Evolutionary conservation across 2,329 filamentous ascomycete genomes (phyloP).

Genomic region (Fusarium armeniacum): DNA sequence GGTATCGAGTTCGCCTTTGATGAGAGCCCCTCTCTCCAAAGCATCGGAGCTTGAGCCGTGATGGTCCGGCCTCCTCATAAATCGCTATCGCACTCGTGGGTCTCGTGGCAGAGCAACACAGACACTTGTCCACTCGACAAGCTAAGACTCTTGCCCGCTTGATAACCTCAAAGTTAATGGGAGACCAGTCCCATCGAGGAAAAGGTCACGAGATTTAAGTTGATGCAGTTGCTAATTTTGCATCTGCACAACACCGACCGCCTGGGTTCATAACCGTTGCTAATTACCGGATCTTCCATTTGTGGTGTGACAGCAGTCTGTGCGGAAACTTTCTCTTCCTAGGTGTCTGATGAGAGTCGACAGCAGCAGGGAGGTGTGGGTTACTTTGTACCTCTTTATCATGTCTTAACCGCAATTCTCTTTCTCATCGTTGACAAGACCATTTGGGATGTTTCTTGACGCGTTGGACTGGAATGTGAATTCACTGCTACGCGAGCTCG

Average conservation of each 20-base stretch:
- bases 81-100: slow-evolving; percentile 15
- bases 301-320: background rate
- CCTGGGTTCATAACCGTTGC: background rate
- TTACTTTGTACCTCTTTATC: background rate
- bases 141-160: background rate
- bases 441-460: background rate
- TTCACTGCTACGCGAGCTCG: background rate
- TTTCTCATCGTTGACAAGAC: background rate
- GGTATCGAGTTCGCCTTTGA: background rate
- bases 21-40: background rate
- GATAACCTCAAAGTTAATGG: slow-evolving; percentile 1
- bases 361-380: background rate
- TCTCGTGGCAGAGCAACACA: background rate
- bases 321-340: background rate
- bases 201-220: background rate
- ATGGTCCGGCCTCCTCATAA: slow-evolving; percentile 8
- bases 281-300: background rate
- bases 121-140: background rate
- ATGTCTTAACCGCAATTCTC: background rate
- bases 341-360: background rate
- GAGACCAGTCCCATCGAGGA: background rate
- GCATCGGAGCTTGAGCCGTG: slow-evolving; percentile 18
- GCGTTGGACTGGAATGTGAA: background rate
- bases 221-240: background rate
- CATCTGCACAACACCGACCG: background rate